phyloP scores from a whole-genome alignment of 805 yeast species.

The Myxozyma monticola region DNA sequence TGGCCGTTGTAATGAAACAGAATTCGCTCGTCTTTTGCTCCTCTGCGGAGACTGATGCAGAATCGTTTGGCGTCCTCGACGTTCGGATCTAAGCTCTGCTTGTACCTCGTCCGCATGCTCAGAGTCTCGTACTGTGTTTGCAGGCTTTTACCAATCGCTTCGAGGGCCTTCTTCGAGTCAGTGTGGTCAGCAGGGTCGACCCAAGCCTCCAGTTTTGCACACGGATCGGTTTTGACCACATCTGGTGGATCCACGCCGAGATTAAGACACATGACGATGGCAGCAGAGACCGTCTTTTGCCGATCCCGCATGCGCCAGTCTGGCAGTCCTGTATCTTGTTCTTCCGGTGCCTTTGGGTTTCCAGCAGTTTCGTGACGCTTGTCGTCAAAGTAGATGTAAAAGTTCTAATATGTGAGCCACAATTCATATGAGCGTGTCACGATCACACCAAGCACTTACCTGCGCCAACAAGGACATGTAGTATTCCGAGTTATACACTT shows the following conservation, averaged over 20 bases:
- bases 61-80: constrained; percentile 93
- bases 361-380: constrained; percentile 91
- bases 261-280: constrained; percentile 84
- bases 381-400: constrained; percentile 83
- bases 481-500: constrained; percentile 55
- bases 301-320: constrained; percentile 96
- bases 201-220: constrained; percentile 91
- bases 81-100: constrained; percentile 88
- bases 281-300: constrained; percentile 91
- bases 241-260: constrained; percentile 98
- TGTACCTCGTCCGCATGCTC: constrained; percentile 82
- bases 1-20: constrained; percentile 96
- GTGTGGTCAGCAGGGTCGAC: constrained; percentile 76
- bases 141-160: constrained; percentile 81
- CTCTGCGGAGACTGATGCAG: constrained; percentile 82
- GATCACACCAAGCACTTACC: too few species aligned
- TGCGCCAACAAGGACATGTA: constrained; percentile 51
- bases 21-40: constrained; percentile 90
- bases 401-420: constrained; percentile 46
- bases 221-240: constrained; percentile 85
- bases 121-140: constrained; percentile 89
- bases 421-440: neutral
- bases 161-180: constrained; percentile 88
- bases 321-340: constrained; percentile 55
- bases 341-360: constrained; percentile 51